Evolutionary conservation across 2,329 filamentous ascomycete genomes (phyloP), one percentile per base, ranked within the genome.

Genomic region (Tolypocladium paradoxum): DNA sequence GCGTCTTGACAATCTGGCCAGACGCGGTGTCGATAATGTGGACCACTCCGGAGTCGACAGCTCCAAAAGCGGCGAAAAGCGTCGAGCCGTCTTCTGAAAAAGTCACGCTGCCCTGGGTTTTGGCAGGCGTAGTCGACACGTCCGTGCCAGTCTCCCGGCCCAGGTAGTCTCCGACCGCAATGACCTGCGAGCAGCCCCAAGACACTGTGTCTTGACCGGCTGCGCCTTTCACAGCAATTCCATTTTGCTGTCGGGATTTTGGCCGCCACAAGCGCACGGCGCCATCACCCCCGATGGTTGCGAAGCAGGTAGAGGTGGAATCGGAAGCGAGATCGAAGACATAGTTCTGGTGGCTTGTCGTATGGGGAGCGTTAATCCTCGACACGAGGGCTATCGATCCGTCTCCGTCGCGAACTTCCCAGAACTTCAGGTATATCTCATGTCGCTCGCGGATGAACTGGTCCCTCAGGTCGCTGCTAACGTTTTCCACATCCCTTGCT

Each of bases 391-490:
- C 83, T 76, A 93, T 89, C 60, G 73, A 63, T 63, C 80, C 64
- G 64, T 75, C 64, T 62, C 75, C 63, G 62, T 74, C 64, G 70
- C 81, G 82, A 70, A 87, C 69, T 67, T 84, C 72, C 93, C 93
- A 99, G 66, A 99, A 93, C 65, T 96, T 96, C 49, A 99, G 75
- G 62, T 87, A 88, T 0, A 90, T 81, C 65, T 97, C 92, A 45
- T 78, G 78, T 56, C 74, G 76, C 56, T 77, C 76, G 34, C 71
- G 70, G 33, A 73, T 68, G 53, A 81, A 76, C 50, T 71, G 76
- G 58, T 70, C 73, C 56, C 64, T 68, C 55, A 62, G 60, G 22
- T 71, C 69, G 31, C 60, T 55, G 33, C 59, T 61, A 1, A 70
- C 60, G 46, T 64, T 77, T 38, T 81, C 77, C 16, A 88, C 70